Evolutionary conservation across 228 moss, liverwort and hornwort genomes (phyloP).

Genomic region (Sphagnum magellanicum): DNA sequence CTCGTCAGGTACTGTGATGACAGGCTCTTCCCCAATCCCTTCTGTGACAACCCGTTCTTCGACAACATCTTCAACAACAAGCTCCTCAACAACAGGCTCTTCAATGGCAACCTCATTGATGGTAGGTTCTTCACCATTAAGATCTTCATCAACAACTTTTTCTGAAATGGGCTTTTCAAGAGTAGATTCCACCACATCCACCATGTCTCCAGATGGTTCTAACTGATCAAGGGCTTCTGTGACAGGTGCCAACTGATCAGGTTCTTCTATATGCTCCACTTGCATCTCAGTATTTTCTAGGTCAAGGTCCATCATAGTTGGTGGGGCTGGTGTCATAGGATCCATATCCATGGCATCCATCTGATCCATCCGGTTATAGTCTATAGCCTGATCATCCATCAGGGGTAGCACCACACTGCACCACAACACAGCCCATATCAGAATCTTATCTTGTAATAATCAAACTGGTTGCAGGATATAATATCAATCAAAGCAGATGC

Average conservation of each 20-base stretch:
- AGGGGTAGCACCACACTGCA: conserved; percentile 44
- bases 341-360: conserved; percentile 88
- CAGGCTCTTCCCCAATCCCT: conserved; percentile 15
- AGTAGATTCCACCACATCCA: conserved; percentile 7
- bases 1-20: conserved; percentile 35
- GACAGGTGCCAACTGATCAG: conserved; percentile 27
- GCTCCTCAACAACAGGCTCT: not conserved
- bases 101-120: not conserved
- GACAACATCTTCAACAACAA: not conserved
- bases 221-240: conserved; percentile 32
- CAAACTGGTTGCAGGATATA: not conserved
- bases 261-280: conserved; percentile 28
- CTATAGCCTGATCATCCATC: conserved; percentile 55
- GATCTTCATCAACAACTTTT: not conserved
- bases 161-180: conserved; percentile 1
- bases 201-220: conserved; percentile 16
- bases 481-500: not conserved
- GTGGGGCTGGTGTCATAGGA: conserved; percentile 47
- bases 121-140: not conserved
- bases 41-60: not conserved
- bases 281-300: conserved; percentile 26
- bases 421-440: not conserved
- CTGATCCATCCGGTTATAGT: conserved; percentile 84
- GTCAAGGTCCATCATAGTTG: conserved; percentile 28
- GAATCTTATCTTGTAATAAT: too few relatives aligned